phyloP scores from a whole-genome alignment of 1,284 basidiomycete species.

The Puccinia coronata region DNA sequence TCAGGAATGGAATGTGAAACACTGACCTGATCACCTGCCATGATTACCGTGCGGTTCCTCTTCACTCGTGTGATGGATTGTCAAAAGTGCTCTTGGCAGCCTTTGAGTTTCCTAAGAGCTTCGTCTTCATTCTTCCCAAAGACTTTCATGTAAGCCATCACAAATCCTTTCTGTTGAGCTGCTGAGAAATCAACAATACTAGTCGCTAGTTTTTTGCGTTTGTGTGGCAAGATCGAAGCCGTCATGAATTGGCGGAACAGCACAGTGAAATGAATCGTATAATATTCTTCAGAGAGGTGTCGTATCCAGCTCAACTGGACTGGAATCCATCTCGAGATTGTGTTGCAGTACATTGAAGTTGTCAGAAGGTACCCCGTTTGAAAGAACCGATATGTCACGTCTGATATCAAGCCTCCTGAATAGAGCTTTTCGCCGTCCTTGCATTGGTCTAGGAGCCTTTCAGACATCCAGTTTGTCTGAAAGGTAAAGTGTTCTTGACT shows the following conservation, averaged over 20 bases:
- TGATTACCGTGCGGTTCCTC: neutral
- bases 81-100: neutral
- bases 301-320: conserved; percentile 4
- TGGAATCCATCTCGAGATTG: neutral
- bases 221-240: no score
- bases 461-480: neutral
- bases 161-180: conserved; percentile 8
- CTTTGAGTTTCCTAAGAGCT: neutral
- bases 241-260: no score
- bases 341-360: conserved; percentile 9
- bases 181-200: conserved; percentile 2
- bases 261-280: no score
- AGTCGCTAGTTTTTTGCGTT: no score
- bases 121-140: neutral
- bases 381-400: conserved; percentile 17
- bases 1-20: no score
- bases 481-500: neutral
- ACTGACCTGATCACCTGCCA: neutral
- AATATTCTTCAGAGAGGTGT: conserved; percentile 1
- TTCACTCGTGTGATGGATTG: neutral
- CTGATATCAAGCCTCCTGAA: neutral
- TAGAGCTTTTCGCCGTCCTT: neutral
- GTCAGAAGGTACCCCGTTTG: neutral
- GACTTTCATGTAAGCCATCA: no score
- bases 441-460: neutral